Evolutionary conservation across 1,139 yeast species (phyloP), one percentile per base, ranked within the genome.

Genomic region (Saccharomycopsis crataegensis): DNA sequence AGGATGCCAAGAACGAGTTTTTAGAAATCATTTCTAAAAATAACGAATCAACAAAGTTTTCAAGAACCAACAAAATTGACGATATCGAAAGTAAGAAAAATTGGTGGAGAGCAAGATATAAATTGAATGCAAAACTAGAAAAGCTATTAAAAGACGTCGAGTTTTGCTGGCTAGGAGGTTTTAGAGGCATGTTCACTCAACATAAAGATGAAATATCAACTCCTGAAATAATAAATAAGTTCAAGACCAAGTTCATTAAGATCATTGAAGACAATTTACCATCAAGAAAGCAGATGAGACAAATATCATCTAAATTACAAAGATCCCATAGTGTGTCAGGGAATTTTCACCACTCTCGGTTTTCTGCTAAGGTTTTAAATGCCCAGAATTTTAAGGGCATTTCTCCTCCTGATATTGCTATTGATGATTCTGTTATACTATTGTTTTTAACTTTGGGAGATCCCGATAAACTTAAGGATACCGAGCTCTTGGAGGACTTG

Each of bases 91-190:
- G 83, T 46, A 74, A 93, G 55, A 77, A 76, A 48, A 62, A 69
- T 6, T 91, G 97, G 96, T 93, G 97, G 96, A 74, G 74, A 50
- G 70, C 73, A 42, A 70, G 98, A 51, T 80, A 80, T 57, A 69
- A 69, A 0, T 70, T 90, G 31, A 96, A 91, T 65, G 67, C 71
- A 28, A 68, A 76, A 51, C 64, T 91, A 55, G 69, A 76, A 51
- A 69, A 67, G 4, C 65, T 90, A n/a, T 65, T 91, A n/a, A 66
- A 67, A 1, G 73, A 72, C 43, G 77, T 88, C 14, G 93, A 89
- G 59, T 66, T 69, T 34, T 70, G 72, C 56, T 89, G 96, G 95
- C 67, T 91, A 47, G 91, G 95, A n/a, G 95, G 95, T 0, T 86
- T 89, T 59, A 70, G 70, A 46, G 83, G 91, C 0, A 62, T 87